A percentile compares a stretch with the other conserved stretches of the same genome.
These are phyloP conservation scores for Fraxinus velutina DNA, from an alignment of 305 asterid genomes.

Conservation along the genomic window DNA sequence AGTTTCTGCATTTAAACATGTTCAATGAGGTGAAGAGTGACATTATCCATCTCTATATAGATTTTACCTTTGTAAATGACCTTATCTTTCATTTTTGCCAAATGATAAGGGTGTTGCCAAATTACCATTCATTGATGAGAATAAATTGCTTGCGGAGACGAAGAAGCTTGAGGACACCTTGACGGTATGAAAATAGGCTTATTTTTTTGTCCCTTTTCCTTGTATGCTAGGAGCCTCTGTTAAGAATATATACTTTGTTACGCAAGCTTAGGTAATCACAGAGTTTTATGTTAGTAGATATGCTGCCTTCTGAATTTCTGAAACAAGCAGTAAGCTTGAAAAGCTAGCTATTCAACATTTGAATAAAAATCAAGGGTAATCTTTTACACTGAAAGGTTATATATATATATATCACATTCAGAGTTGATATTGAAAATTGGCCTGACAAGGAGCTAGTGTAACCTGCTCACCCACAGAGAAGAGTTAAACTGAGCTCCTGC, in stretches of 20 bases:
- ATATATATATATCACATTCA: background rate
- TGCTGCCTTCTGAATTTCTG: background rate
- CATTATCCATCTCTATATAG: conserved; percentile 4
- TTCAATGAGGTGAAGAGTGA: conserved; percentile 17
- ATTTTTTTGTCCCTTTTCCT: conserved; percentile 10
- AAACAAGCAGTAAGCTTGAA: background rate
- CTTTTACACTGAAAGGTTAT: background rate
- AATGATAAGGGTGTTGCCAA: conserved; percentile 68
- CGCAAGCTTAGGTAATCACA: background rate
- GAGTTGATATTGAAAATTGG: background rate
- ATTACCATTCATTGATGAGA: conserved; percentile 94
- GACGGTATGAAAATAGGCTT: conserved; percentile 54
- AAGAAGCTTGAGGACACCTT: conserved; percentile 77
- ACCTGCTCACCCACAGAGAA: background rate
- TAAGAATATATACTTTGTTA: background rate
- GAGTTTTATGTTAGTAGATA: background rate
- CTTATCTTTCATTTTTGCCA: conserved; percentile 21
- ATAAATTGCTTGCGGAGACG: conserved; percentile 77
- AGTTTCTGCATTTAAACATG: conserved; percentile 20
- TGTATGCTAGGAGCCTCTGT: background rate
- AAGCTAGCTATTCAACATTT: background rate
- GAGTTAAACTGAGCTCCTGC: background rate
- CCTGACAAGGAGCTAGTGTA: background rate
- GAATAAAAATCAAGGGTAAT: background rate
- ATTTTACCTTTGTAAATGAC: conserved; percentile 4